Evolutionary conservation across 345 rosid genomes (phyloP), one percentile per base, ranked within the genome.

Genomic region (Euclidium syriacum): DNA sequence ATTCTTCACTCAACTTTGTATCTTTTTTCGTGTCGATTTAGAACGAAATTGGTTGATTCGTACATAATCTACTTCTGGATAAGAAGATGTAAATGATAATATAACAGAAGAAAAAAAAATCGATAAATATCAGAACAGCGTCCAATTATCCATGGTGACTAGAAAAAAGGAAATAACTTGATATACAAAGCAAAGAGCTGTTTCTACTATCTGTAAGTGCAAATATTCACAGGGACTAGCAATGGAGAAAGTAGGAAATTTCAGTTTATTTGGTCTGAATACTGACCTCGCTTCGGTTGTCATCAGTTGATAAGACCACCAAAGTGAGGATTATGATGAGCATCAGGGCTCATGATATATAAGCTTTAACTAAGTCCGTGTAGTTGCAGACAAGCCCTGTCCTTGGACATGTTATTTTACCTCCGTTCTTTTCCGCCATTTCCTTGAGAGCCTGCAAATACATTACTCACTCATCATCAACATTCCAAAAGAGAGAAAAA

Each of bases 291-390:
- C 68, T 22, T 46, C 27, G 19, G 48, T 65, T 39, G 55, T 59
- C 58, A 67, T 48, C 52, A 35, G 15, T 29, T 67, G 8, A 56
- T 27, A 57, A 48, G 39, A 52, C 42, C 24, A 39, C 52, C 65
- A 20, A 57, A 50, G 58, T 36, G 58, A 66, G 51, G 42, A 39
- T 12, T 47, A 47, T 55, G 64, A 47, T 55, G 64, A 29, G 27
- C 62, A 43, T 12, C 29, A 47, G 47, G 53, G 40, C 56, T 76
- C 71, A 94, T 19, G 97, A 94, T 58, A 94, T 94, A 23, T 70
- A 90, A 44, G 97, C 99, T 81, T 90, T 94, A 4, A 90, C 95
- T 68, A 90, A 70, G 5, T 90, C 95, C 1, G 86, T 73, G 67
- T 78, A 79, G 52, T 79, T 68, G 80, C 87, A 94, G 42, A 77